Percentiles rank a stretch among this genome's conserved stretches.
phyloP scores from a whole-genome alignment of 2,329 filamentous ascomycete species.

The Pseudophaeomoniella oleicola region DNA sequence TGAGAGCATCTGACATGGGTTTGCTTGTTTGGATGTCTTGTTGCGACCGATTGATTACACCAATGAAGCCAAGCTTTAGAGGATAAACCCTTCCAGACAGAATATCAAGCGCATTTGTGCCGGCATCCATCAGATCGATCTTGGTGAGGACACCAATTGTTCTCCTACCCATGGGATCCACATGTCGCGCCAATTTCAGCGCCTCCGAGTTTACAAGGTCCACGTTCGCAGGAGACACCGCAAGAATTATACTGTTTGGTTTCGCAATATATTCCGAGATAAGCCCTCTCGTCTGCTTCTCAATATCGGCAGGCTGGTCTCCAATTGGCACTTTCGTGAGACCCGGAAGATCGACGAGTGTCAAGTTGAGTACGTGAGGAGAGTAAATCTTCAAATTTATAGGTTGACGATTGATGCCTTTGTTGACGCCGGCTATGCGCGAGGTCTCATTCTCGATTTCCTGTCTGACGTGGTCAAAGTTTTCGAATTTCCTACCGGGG shows the following conservation, averaged over 20 bases:
- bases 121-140: constrained; percentile 95
- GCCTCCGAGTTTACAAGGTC: constrained; percentile 98
- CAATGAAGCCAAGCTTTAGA: constrained; percentile 92
- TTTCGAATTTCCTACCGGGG: constrained; percentile 72
- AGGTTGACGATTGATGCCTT: constrained; percentile 92
- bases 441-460: constrained; percentile 97
- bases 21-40: constrained; percentile 96
- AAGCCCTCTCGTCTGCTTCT: constrained; percentile 92
- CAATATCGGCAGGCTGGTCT: constrained; percentile 92
- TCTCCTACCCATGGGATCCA: constrained; percentile 82
- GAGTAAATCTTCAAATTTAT: constrained; percentile 99
- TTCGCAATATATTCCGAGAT: constrained; percentile 98
- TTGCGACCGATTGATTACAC: constrained; percentile 93
- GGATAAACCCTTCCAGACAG: constrained; percentile 95
- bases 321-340: constrained; percentile 97
- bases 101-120: constrained; percentile 94
- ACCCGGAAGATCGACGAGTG: constrained; percentile 86
- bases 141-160: constrained; percentile 97
- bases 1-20: constrained; percentile 80
- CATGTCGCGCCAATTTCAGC: constrained; percentile 88
- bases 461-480: constrained; percentile 84
- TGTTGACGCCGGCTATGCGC: constrained; percentile 89
- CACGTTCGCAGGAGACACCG: constrained; percentile 93
- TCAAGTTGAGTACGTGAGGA: constrained; percentile 89
- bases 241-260: constrained; percentile 94